Base-by-base conservation (phyloP, 768 basidiomycete species). In the Lentinula edodes region DNA sequence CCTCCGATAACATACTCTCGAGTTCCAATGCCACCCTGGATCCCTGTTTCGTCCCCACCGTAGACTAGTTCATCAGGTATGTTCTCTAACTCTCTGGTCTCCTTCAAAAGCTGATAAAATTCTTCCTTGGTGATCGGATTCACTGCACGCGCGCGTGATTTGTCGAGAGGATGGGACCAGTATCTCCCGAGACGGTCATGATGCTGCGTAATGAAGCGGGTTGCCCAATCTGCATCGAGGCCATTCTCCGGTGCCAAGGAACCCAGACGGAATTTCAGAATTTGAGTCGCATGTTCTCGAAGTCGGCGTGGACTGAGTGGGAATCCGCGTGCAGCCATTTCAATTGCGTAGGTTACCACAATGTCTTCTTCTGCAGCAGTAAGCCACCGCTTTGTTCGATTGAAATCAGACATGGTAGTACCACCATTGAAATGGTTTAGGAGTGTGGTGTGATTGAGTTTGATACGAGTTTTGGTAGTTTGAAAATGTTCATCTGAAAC, bases 231-330 rank as follows among this genome's bases (percentile, higher is more conserved):
- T 16, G n/a, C 51, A 3, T 36, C 59, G 2, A 60, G 48, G 3
- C 58, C 58, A 3, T 59, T 43, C 7, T 32, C 58, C 20, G 41
- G 58, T 34, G 45, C 41, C 1, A 46, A 71, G 48, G 5, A 42
- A n/a, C 41, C 48, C n/a, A n/a, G n/a, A n/a, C n/a, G n/a, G n/a
- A n/a, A n/a, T n/a, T n/a, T n/a, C n/a, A n/a, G n/a, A n/a, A n/a
- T n/a, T n/a, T n/a, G n/a, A n/a, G n/a, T n/a, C n/a, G n/a, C n/a
- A n/a, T n/a, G n/a, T n/a, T n/a, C n/a, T n/a, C n/a, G n/a, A n/a
- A n/a, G n/a, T n/a, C n/a, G n/a, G n/a, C n/a, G 52, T 41, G 68
- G 69, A 45, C 32, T 70, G 15, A 69, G 65, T 6, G 73, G 70
- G 48, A 73, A 72, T 15, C 69, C 70, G 12, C 66, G 55, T 38